These are phyloP conservation scores for Sonneratia alba DNA, from an alignment of 345 rosid genomes.

Conservation along the genomic window DNA sequence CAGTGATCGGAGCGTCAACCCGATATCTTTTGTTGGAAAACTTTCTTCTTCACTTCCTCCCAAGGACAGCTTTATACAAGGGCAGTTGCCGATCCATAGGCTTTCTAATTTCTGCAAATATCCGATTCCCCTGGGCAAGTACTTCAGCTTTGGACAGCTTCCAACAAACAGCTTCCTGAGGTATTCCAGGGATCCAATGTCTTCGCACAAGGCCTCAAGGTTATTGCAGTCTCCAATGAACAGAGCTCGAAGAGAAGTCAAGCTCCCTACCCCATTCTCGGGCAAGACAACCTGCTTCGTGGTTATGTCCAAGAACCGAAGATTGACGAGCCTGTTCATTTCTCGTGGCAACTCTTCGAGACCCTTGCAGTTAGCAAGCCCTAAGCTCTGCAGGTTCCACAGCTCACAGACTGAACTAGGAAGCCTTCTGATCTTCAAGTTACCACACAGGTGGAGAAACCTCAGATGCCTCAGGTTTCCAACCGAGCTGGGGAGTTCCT, in stretches of 20 bases:
- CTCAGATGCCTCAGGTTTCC: conserved; percentile 21
- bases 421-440: conserved; percentile 6
- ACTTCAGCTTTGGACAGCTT: conserved; percentile 7
- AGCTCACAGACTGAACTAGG: conserved; percentile 20
- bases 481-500: conserved; percentile 9
- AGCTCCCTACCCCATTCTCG: conserved; percentile 12
- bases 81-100: conserved; percentile 9
- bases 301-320: conserved; percentile 13
- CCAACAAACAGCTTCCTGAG: conserved; percentile 10
- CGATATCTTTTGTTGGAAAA: neutral
- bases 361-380: conserved; percentile 4
- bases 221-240: conserved; percentile 9
- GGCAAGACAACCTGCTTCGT: conserved; percentile 13
- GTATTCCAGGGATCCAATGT: conserved; percentile 5
- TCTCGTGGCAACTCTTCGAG: conserved; percentile 18
- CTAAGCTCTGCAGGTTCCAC: conserved; percentile 15
- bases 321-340: conserved; percentile 13
- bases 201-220: conserved; percentile 13
- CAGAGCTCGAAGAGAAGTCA: conserved; percentile 14
- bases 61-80: conserved; percentile 9
- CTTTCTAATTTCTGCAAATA: conserved; percentile 10
- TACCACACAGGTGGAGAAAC: conserved; percentile 11
- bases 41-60: neutral
- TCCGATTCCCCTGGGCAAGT: conserved; percentile 12
- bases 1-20: conserved; percentile 10